These are phyloP conservation scores for Xylaria cubensis DNA, from an alignment of 495 filamentous ascomycete genomes.

Conservation along the genomic window DNA sequence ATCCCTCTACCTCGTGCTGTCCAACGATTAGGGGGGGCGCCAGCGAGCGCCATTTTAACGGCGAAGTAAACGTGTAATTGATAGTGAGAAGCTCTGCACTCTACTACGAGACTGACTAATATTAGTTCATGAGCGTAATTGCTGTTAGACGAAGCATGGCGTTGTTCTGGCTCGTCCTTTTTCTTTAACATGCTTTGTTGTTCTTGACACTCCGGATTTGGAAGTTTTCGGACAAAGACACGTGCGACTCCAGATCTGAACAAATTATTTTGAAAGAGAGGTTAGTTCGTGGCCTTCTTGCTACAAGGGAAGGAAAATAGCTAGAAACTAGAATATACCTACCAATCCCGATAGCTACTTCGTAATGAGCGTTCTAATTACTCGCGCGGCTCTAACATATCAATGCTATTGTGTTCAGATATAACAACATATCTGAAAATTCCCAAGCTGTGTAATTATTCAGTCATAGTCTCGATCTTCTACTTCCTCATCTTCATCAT, in stretches of 20 bases:
- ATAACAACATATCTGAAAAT: neutral
- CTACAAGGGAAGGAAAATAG: too few species aligned
- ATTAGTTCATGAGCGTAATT: neutral
- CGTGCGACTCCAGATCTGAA: neutral
- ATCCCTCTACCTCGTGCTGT: neutral
- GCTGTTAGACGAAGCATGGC: neutral
- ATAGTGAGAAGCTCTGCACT: neutral
- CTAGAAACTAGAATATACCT: neutral
- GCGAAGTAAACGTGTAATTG: neutral
- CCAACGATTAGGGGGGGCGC: neutral
- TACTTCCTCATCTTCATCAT: constrained; percentile 39
- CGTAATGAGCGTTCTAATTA: neutral
- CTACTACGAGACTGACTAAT: neutral
- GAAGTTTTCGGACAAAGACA: neutral
- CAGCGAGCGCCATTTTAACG: neutral
- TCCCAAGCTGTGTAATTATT: neutral
- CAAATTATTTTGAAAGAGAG: too few species aligned
- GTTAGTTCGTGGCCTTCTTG: too few species aligned
- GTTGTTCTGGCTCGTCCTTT: neutral
- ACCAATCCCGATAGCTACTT: neutral
- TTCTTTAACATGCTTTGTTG: neutral
- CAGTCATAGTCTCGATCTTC: neutral
- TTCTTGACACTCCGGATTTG: neutral
- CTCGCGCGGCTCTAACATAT: neutral
- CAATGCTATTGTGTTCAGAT: neutral